phyloP scores from a whole-genome alignment of 2,329 filamentous ascomycete species.

The Alternaria gaisen region DNA sequence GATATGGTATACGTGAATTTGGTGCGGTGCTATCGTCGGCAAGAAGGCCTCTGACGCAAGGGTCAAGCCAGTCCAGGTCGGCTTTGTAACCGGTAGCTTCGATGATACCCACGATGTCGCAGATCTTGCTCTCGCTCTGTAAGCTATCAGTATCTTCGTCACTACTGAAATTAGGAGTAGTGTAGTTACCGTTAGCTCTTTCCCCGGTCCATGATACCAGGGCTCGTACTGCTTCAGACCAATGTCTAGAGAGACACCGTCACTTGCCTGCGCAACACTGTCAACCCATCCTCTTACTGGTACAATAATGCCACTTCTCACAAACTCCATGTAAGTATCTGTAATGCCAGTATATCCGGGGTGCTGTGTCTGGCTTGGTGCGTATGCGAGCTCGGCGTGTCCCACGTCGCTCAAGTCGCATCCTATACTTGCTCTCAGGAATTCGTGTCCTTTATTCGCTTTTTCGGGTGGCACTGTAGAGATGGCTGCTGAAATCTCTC shows the following conservation, averaged over 20 bases:
- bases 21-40: conserved; percentile 64
- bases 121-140: conserved; percentile 18
- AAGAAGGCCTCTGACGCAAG: conserved; percentile 64
- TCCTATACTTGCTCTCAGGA: conserved; percentile 55
- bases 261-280: conserved; percentile 24
- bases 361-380: conserved; percentile 55
- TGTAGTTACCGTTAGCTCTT: conserved; percentile 11
- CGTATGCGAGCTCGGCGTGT: conserved; percentile 48
- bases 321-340: conserved; percentile 77
- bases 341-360: conserved; percentile 74
- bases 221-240: conserved; percentile 22
- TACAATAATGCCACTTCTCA: conserved; percentile 66
- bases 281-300: conserved; percentile 51
- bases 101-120: conserved; percentile 64
- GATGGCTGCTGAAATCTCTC: conserved; percentile 68
- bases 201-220: conserved; percentile 18
- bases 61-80: conserved; percentile 71
- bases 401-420: conserved; percentile 55
- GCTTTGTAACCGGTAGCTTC: conserved; percentile 78
- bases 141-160: conserved; percentile 11
- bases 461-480: conserved; percentile 70
- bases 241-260: conserved; percentile 10
- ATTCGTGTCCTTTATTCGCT: conserved; percentile 64
- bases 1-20: conserved; percentile 56
- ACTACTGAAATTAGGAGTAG: not conserved